Percentiles rank a stretch among this genome's conserved stretches.
Evolutionary conservation across 2,329 filamentous ascomycete species (phyloP).

Genomic region (Helicocarpus griseus): DNA sequence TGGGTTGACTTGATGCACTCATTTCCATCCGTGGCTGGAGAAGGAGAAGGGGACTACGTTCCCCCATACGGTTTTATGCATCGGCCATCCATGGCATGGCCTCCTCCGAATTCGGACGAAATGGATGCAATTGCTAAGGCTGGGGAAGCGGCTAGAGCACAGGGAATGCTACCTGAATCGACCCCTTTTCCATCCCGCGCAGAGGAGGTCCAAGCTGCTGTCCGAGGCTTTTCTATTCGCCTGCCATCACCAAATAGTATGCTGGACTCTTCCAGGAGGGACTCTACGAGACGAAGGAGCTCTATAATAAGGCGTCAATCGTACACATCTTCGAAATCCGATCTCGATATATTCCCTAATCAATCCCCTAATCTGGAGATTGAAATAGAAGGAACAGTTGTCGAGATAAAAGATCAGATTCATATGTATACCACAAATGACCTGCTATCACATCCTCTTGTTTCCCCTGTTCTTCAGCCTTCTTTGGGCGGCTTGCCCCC

Average conservation of each 20-base stretch:
- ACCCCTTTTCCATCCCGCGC: not conserved
- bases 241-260: not conserved
- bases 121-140: conserved; percentile 40
- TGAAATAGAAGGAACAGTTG: conserved; percentile 57
- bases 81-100: conserved; percentile 83
- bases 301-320: not conserved
- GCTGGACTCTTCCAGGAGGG: not conserved
- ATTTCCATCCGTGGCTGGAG: conserved; percentile 74
- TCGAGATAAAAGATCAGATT: conserved; percentile 82
- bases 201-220: not conserved
- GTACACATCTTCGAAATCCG: not conserved
- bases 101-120: conserved; percentile 75
- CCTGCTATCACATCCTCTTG: conserved; percentile 73
- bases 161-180: conserved; percentile 8
- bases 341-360: conserved; percentile 9
- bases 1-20: conserved; percentile 96
- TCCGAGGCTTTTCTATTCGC: not conserved
- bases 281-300: not conserved
- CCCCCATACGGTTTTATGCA: conserved; percentile 82
- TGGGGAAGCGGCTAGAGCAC: conserved; percentile 32
- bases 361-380: conserved; percentile 48
- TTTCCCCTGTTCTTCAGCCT: conserved; percentile 80
- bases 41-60: conserved; percentile 75
- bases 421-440: conserved; percentile 82
- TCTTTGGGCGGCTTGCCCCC: conserved; percentile 85